Evolutionary conservation across 495 filamentous ascomycete genomes (phyloP).

Genomic region (Lentithecium fluviatile): DNA sequence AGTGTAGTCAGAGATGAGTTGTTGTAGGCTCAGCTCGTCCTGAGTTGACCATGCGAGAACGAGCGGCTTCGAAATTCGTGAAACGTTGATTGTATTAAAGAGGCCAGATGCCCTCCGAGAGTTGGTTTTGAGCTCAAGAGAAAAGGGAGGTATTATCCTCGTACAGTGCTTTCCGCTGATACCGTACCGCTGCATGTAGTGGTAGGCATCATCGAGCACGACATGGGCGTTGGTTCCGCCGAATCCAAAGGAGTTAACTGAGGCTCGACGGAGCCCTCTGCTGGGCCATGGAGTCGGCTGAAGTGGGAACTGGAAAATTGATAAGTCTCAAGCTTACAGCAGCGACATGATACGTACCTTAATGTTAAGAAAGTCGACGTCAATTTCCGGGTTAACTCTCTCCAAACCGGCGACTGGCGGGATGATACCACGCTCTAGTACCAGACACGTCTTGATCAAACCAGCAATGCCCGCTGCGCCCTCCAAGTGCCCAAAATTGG

Average conservation of each 20-base stretch:
- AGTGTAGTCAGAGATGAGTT: not conserved
- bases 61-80: not conserved
- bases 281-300: conserved; percentile 33
- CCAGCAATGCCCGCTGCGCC: too few relatives aligned
- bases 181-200: not conserved
- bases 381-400: conserved; percentile 41
- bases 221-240: conserved; percentile 34
- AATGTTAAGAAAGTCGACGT: conserved; percentile 12
- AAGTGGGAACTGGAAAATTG: not conserved
- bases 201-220: conserved; percentile 32
- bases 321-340: not conserved
- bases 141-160: not conserved
- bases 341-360: conserved; percentile 16
- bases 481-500: not conserved
- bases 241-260: conserved; percentile 33
- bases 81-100: not conserved
- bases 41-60: conserved; percentile 3
- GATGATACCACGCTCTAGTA: conserved; percentile 15
- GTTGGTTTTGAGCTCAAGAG: not conserved
- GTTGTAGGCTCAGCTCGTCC: not conserved
- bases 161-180: conserved; percentile 14
- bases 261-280: conserved; percentile 38
- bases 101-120: too few relatives aligned
- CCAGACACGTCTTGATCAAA: not conserved
- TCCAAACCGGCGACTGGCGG: conserved; percentile 9